Conservation (phyloP, 2,329 filamentous ascomycete genomes). For the Stachybotrys echinatus region DNA sequence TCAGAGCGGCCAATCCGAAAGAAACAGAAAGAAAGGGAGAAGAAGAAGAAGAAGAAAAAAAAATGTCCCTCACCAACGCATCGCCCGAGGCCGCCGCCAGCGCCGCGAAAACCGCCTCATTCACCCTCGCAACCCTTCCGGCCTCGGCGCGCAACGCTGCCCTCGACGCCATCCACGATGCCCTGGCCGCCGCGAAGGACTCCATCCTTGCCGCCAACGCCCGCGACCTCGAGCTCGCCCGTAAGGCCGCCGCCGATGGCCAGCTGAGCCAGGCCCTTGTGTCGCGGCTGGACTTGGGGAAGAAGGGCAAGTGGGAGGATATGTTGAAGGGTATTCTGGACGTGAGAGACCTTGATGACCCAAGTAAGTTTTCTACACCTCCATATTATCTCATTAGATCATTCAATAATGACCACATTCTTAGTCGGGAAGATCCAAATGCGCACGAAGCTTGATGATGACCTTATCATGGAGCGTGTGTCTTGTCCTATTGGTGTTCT, state of each 20-base stretch:
- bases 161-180: slow-evolving; percentile 74
- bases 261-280: slow-evolving; percentile 76
- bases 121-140: slow-evolving; percentile 74
- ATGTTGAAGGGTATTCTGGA: slow-evolving; percentile 95
- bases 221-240: slow-evolving; percentile 71
- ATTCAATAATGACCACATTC: slow-evolving; percentile 1
- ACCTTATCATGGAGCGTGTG: slow-evolving; percentile 77
- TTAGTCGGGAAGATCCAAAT: slow-evolving; percentile 79
- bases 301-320: slow-evolving; percentile 90
- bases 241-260: slow-evolving; percentile 67
- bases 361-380: slow-evolving; percentile 52
- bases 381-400: not conserved
- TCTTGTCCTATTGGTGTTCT: slow-evolving; percentile 96
- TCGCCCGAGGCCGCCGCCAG: slow-evolving; percentile 72
- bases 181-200: slow-evolving; percentile 64
- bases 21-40: not conserved
- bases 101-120: slow-evolving; percentile 75
- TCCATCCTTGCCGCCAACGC: slow-evolving; percentile 84
- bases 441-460: slow-evolving; percentile 80
- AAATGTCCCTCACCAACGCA: slow-evolving; percentile 92
- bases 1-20: not conserved
- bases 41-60: not conserved
- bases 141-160: slow-evolving; percentile 75
- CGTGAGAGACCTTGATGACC: slow-evolving; percentile 78
- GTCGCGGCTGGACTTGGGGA: slow-evolving; percentile 80